These are phyloP conservation scores for Moesziomyces sp. DNA, from an alignment of 1,284 basidiomycete species.

Conservation along the genomic window DNA sequence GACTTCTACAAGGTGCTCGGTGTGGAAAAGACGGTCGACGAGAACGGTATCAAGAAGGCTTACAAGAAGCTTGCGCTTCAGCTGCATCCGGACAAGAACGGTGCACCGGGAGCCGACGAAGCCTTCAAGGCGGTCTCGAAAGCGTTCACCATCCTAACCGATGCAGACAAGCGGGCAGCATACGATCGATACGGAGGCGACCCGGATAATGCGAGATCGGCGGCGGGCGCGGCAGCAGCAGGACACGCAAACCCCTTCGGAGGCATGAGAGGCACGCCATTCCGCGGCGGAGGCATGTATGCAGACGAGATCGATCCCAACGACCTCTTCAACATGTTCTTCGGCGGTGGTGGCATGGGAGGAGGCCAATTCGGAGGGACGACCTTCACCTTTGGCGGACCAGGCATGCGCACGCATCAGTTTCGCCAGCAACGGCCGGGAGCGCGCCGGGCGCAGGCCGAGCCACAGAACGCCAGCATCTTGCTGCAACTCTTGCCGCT, in stretches of 20 bases:
- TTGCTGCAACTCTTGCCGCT: constrained; percentile 88
- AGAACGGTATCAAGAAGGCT: constrained; percentile 85
- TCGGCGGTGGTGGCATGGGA: constrained; percentile 76
- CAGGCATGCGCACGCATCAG: constrained; percentile 57
- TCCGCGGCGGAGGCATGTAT: constrained; percentile 43
- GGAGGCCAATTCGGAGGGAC: constrained; percentile 48
- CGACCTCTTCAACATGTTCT: constrained; percentile 99
- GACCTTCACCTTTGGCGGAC: constrained; percentile 63
- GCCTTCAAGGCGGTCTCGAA: constrained; percentile 99
- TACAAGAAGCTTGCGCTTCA: constrained; percentile 96
- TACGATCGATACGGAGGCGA: constrained; percentile 87
- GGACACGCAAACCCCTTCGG: constrained; percentile 31
- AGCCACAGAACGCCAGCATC: constrained; percentile 74
- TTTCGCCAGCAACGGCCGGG: constrained; percentile 44
- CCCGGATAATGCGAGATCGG: constrained; percentile 82
- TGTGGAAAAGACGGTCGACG: constrained; percentile 84
- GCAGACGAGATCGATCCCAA: constrained; percentile 89
- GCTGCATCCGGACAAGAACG: constrained; percentile 96
- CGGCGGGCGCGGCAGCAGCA: constrained; percentile 71
- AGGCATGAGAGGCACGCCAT: constrained; percentile 37
- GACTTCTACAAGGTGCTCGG: constrained; percentile 94
- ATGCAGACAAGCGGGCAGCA: constrained; percentile 88
- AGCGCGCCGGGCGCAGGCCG: constrained; percentile 65
- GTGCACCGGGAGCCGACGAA: constrained; percentile 96
- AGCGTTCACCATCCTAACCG: constrained; percentile 93